Evolutionary conservation across 768 basidiomycete species (phyloP).

Genomic region (Leccinum truebloodii): DNA sequence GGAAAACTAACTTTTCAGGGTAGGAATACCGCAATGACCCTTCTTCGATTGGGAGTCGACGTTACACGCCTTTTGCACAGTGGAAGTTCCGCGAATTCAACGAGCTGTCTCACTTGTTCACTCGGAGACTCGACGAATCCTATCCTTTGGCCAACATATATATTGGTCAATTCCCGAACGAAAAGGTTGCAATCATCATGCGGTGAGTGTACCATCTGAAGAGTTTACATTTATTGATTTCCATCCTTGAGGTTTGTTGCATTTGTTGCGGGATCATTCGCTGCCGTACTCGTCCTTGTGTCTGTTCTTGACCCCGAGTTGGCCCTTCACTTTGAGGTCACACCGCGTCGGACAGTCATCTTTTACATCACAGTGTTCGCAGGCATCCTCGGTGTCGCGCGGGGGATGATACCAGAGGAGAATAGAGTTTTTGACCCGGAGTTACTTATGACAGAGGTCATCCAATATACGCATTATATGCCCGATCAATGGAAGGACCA

Average conservation of each 20-base stretch:
- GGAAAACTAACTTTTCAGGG: background rate
- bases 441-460: constrained; percentile 86
- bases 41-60: constrained; percentile 87
- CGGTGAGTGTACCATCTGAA: constrained; percentile 52
- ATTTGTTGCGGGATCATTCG: constrained; percentile 95
- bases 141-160: constrained; percentile 92
- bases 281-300: constrained; percentile 89
- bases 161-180: constrained; percentile 97
- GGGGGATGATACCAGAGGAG: constrained; percentile 96
- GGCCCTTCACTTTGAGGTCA: constrained; percentile 93
- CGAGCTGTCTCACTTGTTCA: constrained; percentile 92
- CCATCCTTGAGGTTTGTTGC: constrained; percentile 76
- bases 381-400: constrained; percentile 81
- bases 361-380: constrained; percentile 93
- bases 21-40: constrained; percentile 99
- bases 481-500: constrained; percentile 89
- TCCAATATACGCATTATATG: constrained; percentile 94
- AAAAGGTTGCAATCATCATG: constrained; percentile 85
- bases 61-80: constrained; percentile 92
- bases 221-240: background rate
- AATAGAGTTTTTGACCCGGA: constrained; percentile 95
- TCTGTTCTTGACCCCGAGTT: constrained; percentile 93
- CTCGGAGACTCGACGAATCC: constrained; percentile 81
- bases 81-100: constrained; percentile 99
- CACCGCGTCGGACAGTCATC: constrained; percentile 86